Evolutionary conservation across 257 asterid genomes (phyloP).

Genomic region (Solanum sejunctum): DNA sequence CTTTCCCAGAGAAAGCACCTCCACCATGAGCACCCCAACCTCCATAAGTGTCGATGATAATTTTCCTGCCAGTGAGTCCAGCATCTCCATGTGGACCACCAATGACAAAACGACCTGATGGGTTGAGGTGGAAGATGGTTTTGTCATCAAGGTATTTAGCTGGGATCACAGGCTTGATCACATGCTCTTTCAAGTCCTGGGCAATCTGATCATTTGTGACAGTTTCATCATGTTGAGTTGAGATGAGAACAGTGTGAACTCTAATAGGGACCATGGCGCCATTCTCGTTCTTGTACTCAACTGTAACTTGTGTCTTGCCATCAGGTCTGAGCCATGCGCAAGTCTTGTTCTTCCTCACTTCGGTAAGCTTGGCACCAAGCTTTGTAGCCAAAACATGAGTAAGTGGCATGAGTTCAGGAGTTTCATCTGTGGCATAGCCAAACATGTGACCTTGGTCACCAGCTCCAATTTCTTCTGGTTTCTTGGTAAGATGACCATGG

Average conservation of each 20-base stretch:
- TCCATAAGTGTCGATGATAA: constrained; percentile 55
- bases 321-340: constrained; percentile 62
- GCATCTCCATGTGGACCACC: constrained; percentile 76
- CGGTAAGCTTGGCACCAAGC: constrained; percentile 57
- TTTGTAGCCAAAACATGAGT: constrained; percentile 64
- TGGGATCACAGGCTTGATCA: constrained; percentile 54
- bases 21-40: constrained; percentile 81
- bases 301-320: constrained; percentile 64
- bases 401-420: constrained; percentile 65
- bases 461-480: constrained; percentile 66
- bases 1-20: constrained; percentile 69
- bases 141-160: constrained; percentile 52
- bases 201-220: constrained; percentile 52
- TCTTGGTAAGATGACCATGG: constrained; percentile 60
- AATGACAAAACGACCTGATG: constrained; percentile 50
- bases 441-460: constrained; percentile 81
- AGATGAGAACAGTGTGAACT: constrained; percentile 59
- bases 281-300: constrained; percentile 48
- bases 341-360: constrained; percentile 52
- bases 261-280: constrained; percentile 67
- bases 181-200: constrained; percentile 53
- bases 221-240: constrained; percentile 57
- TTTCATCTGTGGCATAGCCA: constrained; percentile 69
- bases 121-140: constrained; percentile 64
- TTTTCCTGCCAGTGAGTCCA: constrained; percentile 55